A percentile compares a stretch with the other conserved stretches of the same genome.
Conservation (phyloP, 192 early-diverging fungal genomes). For the Diversispora eburnea region DNA sequence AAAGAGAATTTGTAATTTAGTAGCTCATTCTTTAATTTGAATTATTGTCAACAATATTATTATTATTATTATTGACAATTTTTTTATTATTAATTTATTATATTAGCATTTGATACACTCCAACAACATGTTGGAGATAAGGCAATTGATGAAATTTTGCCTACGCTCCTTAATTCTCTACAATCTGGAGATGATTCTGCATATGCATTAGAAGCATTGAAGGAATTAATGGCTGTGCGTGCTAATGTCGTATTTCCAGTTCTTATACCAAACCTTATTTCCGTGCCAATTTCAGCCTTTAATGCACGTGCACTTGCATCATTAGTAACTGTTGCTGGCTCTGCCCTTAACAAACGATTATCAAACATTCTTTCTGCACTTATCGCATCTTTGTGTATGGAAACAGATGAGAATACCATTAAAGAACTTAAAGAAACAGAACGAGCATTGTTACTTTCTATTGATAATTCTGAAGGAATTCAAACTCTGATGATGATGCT, state of each 20-base stretch:
- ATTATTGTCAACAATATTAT: too few species aligned
- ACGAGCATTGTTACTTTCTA: slow-evolving; percentile 63
- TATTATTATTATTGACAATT: too few species aligned
- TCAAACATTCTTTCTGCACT: slow-evolving; percentile 76
- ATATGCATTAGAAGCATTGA: slow-evolving; percentile 90
- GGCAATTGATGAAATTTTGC: slow-evolving; percentile 91
- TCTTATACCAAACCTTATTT: slow-evolving; percentile 91
- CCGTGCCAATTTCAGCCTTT: slow-evolving; percentile 82
- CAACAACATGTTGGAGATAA: slow-evolving; percentile 88
- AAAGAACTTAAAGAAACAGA: slow-evolving; percentile 73
- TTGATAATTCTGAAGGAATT: slow-evolving; percentile 82
- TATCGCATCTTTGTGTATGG: slow-evolving; percentile 69
- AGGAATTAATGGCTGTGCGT: slow-evolving; percentile 97
- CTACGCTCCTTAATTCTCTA: slow-evolving; percentile 80
- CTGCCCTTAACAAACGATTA: slow-evolving; percentile 78
- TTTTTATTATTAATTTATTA: too few species aligned
- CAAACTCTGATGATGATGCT: slow-evolving; percentile 75
- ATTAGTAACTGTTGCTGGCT: slow-evolving; percentile 86
- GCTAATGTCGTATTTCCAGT: slow-evolving; percentile 97
- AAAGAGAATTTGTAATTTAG: not conserved
- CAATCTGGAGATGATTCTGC: slow-evolving; percentile 54
- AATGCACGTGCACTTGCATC: slow-evolving; percentile 88
- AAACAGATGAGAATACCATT: slow-evolving; percentile 59
- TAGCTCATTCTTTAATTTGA: not conserved
- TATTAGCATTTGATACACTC: slow-evolving; percentile 83